These are phyloP conservation scores for Bidens hawaiensis DNA, from an alignment of 140 eudicot species.

Conservation along the genomic window DNA sequence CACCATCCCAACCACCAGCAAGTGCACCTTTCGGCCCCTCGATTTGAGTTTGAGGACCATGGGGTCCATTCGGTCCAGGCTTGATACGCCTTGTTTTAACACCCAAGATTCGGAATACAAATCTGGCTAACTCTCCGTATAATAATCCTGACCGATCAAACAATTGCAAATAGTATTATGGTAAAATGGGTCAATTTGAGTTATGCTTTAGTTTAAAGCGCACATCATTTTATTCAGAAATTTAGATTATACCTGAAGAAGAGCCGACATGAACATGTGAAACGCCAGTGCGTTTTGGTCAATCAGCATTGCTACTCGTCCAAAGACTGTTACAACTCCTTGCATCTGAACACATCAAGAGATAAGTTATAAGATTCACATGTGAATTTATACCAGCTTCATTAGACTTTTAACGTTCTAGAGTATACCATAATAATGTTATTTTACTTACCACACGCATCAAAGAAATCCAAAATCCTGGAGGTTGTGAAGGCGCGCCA, in stretches of 20 bases:
- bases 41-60: slow-evolving; percentile 34
- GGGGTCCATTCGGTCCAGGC: slow-evolving; percentile 46
- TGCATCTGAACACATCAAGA: slow-evolving; percentile 57
- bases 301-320: slow-evolving; percentile 66
- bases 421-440: neutral
- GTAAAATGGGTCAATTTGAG: no score
- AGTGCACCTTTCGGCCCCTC: slow-evolving; percentile 70
- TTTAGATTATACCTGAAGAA: slow-evolving; percentile 64
- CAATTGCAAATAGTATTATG: slow-evolving; percentile 46
- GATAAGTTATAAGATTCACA: slow-evolving; percentile 9
- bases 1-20: slow-evolving; percentile 61
- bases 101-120: slow-evolving; percentile 72
- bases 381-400: neutral
- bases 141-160: slow-evolving; percentile 83
- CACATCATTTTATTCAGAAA: neutral
- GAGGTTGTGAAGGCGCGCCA: slow-evolving; percentile 82
- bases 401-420: neutral
- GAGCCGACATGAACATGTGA: slow-evolving; percentile 86
- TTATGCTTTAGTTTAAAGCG: no score
- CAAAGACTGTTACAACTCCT: slow-evolving; percentile 77
- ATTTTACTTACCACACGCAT: slow-evolving; percentile 69
- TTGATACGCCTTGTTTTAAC: slow-evolving; percentile 51
- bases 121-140: slow-evolving; percentile 93
- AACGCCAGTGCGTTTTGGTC: slow-evolving; percentile 92
- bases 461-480: slow-evolving; percentile 82